These are phyloP conservation scores for Puccinia novopanici DNA, from an alignment of 1,284 basidiomycete genomes.

Conservation along the genomic window DNA sequence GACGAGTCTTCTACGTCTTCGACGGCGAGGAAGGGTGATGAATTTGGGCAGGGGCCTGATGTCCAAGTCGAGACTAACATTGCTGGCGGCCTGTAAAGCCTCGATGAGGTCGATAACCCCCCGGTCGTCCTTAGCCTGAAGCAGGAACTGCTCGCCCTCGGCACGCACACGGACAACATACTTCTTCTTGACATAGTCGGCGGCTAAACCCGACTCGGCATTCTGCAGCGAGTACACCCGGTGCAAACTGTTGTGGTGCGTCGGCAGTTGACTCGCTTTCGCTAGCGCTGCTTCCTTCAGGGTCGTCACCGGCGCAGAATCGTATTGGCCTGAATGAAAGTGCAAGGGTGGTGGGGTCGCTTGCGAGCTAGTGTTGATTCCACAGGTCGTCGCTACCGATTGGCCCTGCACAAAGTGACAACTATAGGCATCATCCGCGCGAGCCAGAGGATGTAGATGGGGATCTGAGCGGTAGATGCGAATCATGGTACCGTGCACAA, in stretches of 20 bases:
- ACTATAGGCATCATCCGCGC: slow-evolving; percentile 17
- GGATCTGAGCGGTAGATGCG: slow-evolving; percentile 74
- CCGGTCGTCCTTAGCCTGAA: slow-evolving; percentile 83
- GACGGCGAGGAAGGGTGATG: slow-evolving; percentile 63
- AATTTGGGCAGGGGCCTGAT: slow-evolving; percentile 82
- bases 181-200: slow-evolving; percentile 89
- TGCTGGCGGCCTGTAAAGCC: slow-evolving; percentile 90
- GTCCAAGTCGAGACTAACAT: slow-evolving; percentile 87
- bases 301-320: slow-evolving; percentile 53
- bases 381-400: slow-evolving; percentile 21
- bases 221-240: slow-evolving; percentile 79
- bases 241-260: slow-evolving; percentile 59
- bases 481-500: slow-evolving; percentile 87
- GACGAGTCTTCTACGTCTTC: slow-evolving; percentile 59
- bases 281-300: slow-evolving; percentile 51
- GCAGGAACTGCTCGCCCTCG: slow-evolving; percentile 93
- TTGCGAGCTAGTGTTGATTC: not conserved
- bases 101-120: slow-evolving; percentile 95
- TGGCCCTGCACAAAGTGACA: slow-evolving; percentile 31
- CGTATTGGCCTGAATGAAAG: slow-evolving; percentile 56
- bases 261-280: slow-evolving; percentile 48
- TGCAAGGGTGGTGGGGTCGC: slow-evolving; percentile 54
- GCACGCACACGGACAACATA: slow-evolving; percentile 91
- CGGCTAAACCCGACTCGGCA: slow-evolving; percentile 84
- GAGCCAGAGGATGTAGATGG: slow-evolving; percentile 60